Percentiles rank a stretch among this genome's conserved stretches.
These are phyloP conservation scores for Ophiobolus disseminans DNA, from an alignment of 2,329 filamentous ascomycete genomes.

Conservation along the genomic window DNA sequence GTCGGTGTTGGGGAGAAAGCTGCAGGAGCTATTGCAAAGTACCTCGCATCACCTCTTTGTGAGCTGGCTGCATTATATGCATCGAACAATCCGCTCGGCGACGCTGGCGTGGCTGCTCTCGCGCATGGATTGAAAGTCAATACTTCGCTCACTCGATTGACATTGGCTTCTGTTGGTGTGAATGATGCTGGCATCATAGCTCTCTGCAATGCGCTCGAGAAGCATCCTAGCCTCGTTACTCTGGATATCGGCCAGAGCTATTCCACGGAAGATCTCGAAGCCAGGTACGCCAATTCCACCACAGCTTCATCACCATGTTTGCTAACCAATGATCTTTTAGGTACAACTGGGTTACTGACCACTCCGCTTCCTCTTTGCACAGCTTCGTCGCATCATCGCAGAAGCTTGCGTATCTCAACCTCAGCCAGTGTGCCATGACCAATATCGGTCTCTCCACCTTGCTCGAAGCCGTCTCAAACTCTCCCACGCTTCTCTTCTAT, in stretches of 20 bases:
- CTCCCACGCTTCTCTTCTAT: conserved; percentile 49
- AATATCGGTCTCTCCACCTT: conserved; percentile 34
- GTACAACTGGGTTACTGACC: conserved; percentile 58
- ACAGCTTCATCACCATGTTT: not conserved
- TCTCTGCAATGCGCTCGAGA: conserved; percentile 48
- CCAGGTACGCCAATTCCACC: conserved; percentile 11
- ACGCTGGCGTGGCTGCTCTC: conserved; percentile 26
- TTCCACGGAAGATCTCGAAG: conserved; percentile 52
- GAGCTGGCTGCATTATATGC: conserved; percentile 40
- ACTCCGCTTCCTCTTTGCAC: conserved; percentile 42
- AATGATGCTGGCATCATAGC: conserved; percentile 49
- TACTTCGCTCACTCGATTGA: conserved; percentile 33
- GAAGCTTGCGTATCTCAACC: conserved; percentile 52
- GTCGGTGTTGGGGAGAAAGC: conserved; percentile 33
- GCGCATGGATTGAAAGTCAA: conserved; percentile 31
- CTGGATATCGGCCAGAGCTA: conserved; percentile 58
- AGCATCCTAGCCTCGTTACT: conserved; percentile 46
- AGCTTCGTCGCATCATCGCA: conserved; percentile 44
- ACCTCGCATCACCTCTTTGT: conserved; percentile 34
- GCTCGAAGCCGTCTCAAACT: conserved; percentile 36
- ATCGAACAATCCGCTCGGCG: conserved; percentile 44
- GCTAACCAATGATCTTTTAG: conserved; percentile 4
- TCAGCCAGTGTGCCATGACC: conserved; percentile 45
- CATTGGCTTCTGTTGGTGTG: conserved; percentile 55
- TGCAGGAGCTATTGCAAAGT: conserved; percentile 34